Base-by-base conservation (phyloP, 306 rosid species). In the Dryas alaskensis region DNA sequence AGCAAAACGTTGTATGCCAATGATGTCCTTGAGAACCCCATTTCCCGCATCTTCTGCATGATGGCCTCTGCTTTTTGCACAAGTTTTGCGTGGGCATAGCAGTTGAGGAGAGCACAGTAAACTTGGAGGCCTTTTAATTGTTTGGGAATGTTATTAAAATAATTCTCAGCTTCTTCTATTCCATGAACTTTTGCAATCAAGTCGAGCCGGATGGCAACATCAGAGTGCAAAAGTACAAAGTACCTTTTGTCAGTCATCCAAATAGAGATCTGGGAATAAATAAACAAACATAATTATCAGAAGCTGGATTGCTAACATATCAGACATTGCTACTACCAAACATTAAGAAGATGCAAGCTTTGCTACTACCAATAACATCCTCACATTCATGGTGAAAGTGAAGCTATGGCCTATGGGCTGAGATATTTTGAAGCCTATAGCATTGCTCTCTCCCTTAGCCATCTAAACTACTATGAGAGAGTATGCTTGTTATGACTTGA, bases 141-240 rank as follows among this genome's bases (percentile, higher is more conserved):
- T 14, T 11, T 22, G 0, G 81, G 81, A 77, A 77, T 40, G 77
- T 55, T 61, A 46, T 81, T 63, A 13, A 77, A 81, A 68, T 72
- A 81, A 39, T 52, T 72, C 69, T 81, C 81, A 11, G 76, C 81
- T 72, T 72, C 19, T 60, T 67, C 68, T 25, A 69, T 55, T 42
- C 85, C 85, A 8, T 53, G 76, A 67, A 77, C 85, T 73, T 81
- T 81, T 12, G 73, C 66, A 52, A 67, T 77, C 72, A 73, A 78
- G 67, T 81, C 76, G 0, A 81, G 72, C 22, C 79, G 61, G 51
- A 45, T 42, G 4, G 79, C 79, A 10, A 42, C 27, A 25, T 81
- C 79, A 4, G 70, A 17, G 14, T 3, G 0, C 0, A 57, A 2
- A 40, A 77, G 68, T 2, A 51, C 54, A 47, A 49, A 67, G 49